phyloP scores from a whole-genome alignment of 306 rosid genomes.

The Cyamopsis tetragonoloba region DNA sequence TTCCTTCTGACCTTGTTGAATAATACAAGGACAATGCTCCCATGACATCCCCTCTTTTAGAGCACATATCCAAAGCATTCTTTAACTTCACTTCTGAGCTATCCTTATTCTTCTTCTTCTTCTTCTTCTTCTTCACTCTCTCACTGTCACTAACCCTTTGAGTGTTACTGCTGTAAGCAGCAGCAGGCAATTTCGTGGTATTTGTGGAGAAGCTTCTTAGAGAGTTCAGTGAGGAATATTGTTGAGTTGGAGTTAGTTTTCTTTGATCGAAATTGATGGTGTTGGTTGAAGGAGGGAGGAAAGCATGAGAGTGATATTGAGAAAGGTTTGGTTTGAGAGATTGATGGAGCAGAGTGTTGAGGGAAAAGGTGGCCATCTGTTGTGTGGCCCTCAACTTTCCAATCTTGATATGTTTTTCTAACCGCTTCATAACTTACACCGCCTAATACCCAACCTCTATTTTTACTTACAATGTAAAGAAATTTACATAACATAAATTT shows the following conservation, averaged over 20 bases:
- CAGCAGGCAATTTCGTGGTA: constrained; percentile 23
- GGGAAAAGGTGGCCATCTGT: constrained; percentile 54
- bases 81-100: constrained; percentile 40
- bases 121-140: constrained; percentile 38
- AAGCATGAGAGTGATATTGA: constrained; percentile 18
- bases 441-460: no score
- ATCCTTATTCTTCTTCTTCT: constrained; percentile 37
- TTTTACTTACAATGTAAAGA: no score
- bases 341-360: constrained; percentile 28
- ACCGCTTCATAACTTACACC: background rate
- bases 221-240: constrained; percentile 35
- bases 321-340: constrained; percentile 14
- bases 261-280: constrained; percentile 11
- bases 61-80: constrained; percentile 68
- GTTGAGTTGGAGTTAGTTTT: constrained; percentile 28
- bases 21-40: constrained; percentile 70
- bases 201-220: constrained; percentile 20
- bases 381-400: constrained; percentile 40
- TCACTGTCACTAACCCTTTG: constrained; percentile 19
- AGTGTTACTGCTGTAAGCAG: background rate
- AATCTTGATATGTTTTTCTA: background rate
- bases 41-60: constrained; percentile 72
- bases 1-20: constrained; percentile 47
- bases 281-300: constrained; percentile 15
- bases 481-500: no score